Conservation (phyloP, 1,284 basidiomycete species). For the Papiliotrema laurentii region DNA sequence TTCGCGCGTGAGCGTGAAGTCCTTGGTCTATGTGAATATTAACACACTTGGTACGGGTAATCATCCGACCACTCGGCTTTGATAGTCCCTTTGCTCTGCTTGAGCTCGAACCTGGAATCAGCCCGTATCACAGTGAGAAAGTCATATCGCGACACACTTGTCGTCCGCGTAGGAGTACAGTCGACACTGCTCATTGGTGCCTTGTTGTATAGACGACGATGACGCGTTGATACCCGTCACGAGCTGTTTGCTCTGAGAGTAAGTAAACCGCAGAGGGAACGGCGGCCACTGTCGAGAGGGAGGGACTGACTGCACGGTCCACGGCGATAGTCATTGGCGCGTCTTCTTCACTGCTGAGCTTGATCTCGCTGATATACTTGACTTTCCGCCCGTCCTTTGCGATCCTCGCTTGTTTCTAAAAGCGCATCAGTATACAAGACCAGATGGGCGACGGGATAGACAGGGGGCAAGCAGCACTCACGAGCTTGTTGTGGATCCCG, state of each 20-base stretch:
- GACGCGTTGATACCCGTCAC: slow-evolving; percentile 82
- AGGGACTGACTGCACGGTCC: slow-evolving; percentile 58
- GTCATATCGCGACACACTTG: slow-evolving; percentile 51
- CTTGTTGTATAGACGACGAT: slow-evolving; percentile 57
- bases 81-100: slow-evolving; percentile 60
- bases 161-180: slow-evolving; percentile 61
- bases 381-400: slow-evolving; percentile 57
- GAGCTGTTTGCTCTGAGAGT: slow-evolving; percentile 54
- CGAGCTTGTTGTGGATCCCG: slow-evolving; percentile 89
- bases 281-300: not conserved
- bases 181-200: slow-evolving; percentile 76
- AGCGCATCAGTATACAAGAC: slow-evolving; percentile 14
- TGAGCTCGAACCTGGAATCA: slow-evolving; percentile 54
- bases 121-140: slow-evolving; percentile 8
- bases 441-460: not conserved
- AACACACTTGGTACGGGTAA: slow-evolving; percentile 77
- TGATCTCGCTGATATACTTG: slow-evolving; percentile 61
- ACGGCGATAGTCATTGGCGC: slow-evolving; percentile 88
- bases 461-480: slow-evolving; percentile 47
- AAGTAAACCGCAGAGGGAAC: slow-evolving; percentile 1
- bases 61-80: slow-evolving; percentile 60
- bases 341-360: slow-evolving; percentile 75
- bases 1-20: slow-evolving; percentile 8
- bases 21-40: not conserved
- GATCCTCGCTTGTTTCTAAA: slow-evolving; percentile 68